Evolutionary conservation across 2,329 filamentous ascomycete genomes (phyloP).

Genomic region (Westerdykella aurantiaca): DNA sequence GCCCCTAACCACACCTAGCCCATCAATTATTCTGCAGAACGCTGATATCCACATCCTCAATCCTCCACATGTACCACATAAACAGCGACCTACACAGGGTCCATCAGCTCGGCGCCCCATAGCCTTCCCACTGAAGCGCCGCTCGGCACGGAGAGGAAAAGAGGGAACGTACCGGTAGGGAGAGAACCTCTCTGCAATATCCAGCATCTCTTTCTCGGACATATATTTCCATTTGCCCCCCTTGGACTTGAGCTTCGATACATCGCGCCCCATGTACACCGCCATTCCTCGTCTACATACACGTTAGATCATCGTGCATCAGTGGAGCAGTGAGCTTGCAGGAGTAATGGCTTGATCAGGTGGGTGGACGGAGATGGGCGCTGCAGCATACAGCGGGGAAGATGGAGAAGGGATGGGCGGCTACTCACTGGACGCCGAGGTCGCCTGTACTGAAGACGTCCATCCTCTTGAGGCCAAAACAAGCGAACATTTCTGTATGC

Average conservation of each 20-base stretch:
- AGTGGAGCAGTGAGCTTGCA: not conserved
- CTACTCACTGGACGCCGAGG: conserved; percentile 73
- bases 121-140: conserved; percentile 1
- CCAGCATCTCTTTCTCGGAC: conserved; percentile 86
- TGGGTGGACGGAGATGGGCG: not conserved
- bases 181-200: conserved; percentile 69
- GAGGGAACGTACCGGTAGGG: conserved; percentile 62
- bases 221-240: conserved; percentile 98
- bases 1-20: not conserved
- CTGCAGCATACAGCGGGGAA: not conserved
- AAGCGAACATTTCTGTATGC: conserved; percentile 76
- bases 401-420: not conserved
- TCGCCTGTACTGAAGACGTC: conserved; percentile 93
- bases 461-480: conserved; percentile 88
- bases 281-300: conserved; percentile 70
- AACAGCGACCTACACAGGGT: conserved; percentile 63
- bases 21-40: conserved; percentile 37
- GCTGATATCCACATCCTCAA: conserved; percentile 69
- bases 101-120: conserved; percentile 4
- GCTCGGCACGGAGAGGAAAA: not conserved
- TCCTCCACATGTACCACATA: conserved; percentile 98
- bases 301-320: not conserved
- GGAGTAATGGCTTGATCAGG: not conserved
- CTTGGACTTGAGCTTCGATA: conserved; percentile 71
- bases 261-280: conserved; percentile 73